Conservation (phyloP, 108 stramenopile genomes). For the Cyclostephanos invisitatus region DNA sequence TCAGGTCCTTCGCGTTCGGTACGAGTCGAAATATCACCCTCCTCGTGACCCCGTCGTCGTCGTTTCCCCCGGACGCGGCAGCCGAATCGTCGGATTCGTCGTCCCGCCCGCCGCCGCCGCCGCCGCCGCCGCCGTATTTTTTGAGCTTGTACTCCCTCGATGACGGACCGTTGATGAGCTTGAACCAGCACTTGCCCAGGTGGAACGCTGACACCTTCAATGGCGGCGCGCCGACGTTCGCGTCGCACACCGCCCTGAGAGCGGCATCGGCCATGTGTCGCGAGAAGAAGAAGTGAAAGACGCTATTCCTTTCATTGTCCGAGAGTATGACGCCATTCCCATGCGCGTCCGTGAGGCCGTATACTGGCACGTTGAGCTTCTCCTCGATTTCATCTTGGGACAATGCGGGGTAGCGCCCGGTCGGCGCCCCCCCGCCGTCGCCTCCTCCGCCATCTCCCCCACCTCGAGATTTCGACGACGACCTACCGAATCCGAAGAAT, state of each 20-base stretch:
- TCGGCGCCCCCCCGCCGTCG: conserved; percentile 29
- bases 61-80: no score
- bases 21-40: conserved; percentile 45
- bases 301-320: conserved; percentile 29
- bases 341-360: conserved; percentile 45
- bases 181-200: conserved; percentile 52
- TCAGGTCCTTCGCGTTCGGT: conserved; percentile 49
- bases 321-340: conserved; percentile 49
- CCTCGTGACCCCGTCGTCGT: conserved; percentile 16
- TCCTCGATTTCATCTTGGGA: conserved; percentile 52
- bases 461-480: conserved; percentile 11
- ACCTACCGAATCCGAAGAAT: conserved; percentile 46
- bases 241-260: conserved; percentile 22
- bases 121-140: conserved; percentile 23
- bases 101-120: background rate
- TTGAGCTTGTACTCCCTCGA: conserved; percentile 24
- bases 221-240: conserved; percentile 40
- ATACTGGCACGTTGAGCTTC: conserved; percentile 47
- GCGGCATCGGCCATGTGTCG: conserved; percentile 46
- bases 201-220: conserved; percentile 46
- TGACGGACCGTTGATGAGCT: conserved; percentile 25
- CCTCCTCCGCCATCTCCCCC: conserved; percentile 3
- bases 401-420: conserved; percentile 40
- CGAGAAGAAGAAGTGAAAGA: conserved; percentile 52
- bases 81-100: background rate